These are phyloP conservation scores for Aspergillus sp. DNA, from an alignment of 2,329 filamentous ascomycete species.

Conservation along the genomic window DNA sequence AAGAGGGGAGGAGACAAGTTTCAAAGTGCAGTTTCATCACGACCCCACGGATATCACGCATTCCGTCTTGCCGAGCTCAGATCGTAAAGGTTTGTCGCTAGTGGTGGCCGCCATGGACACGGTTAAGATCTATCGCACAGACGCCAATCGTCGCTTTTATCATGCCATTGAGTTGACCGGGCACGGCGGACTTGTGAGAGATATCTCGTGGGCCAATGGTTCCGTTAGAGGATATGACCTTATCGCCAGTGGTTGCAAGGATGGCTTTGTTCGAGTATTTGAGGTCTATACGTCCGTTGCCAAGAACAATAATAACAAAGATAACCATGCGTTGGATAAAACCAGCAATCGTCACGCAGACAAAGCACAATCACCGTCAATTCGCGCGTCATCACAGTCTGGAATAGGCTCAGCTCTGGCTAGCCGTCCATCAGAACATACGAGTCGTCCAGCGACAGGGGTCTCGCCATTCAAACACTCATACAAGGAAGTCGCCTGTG, in stretches of 20 bases:
- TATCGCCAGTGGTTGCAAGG: constrained; percentile 86
- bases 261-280: constrained; percentile 85
- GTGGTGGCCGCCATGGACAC: constrained; percentile 80
- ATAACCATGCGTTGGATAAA: constrained; percentile 6
- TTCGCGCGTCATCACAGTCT: constrained; percentile 31
- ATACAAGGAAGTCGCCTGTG: constrained; percentile 36
- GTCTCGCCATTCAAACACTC: constrained; percentile 37
- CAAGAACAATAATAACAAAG: constrained; percentile 13
- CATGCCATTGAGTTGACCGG: constrained; percentile 68
- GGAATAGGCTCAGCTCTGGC: constrained; percentile 38
- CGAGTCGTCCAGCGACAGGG: constrained; percentile 26
- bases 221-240: constrained; percentile 86
- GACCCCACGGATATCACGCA: constrained; percentile 66
- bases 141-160: constrained; percentile 72
- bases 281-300: constrained; percentile 44
- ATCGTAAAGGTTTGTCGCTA: constrained; percentile 68
- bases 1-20: constrained; percentile 78
- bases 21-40: constrained; percentile 80
- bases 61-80: constrained; percentile 73
- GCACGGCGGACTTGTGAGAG: constrained; percentile 71
- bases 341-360: constrained; percentile 19
- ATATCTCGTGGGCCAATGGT: constrained; percentile 87
- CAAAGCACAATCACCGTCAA: constrained; percentile 24
- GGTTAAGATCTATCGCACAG: constrained; percentile 75
- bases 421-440: constrained; percentile 24